Base-by-base conservation (phyloP, 1,139 yeast species). In the Hyphopichia pseudoburtonii region DNA sequence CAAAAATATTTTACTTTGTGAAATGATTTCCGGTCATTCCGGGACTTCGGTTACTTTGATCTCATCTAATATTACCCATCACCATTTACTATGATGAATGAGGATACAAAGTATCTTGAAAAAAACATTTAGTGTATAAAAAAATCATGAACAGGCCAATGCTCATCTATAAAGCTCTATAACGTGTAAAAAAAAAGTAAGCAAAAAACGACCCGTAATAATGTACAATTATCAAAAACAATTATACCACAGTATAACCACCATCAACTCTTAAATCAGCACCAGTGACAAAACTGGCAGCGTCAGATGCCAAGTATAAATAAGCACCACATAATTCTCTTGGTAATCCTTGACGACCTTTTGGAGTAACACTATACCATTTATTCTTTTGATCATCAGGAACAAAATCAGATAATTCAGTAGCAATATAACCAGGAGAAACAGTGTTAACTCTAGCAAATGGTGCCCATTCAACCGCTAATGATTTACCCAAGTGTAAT, bases 201-300 rank as follows among this genome's bases (percentile, higher is more conserved):
- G 10, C 23, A 21, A 21, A 7, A 7, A 26, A 16, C 7, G 5
- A 15, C 8, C n/a, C n/a, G n/a, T n/a, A n/a, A n/a, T n/a, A n/a
- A n/a, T n/a, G n/a, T n/a, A n/a, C n/a, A n/a, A n/a, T n/a, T n/a
- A n/a, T n/a, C n/a, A n/a, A 28, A 28, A 10, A 12, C 4, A 28
- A 19, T 45, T 50, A 60, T 26, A 55, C 59, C 24, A 62, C 56
- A 43, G 66, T 56, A 61, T 70, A 70, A 33, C 74, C 77, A 43
- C 76, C 77, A 43, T 71, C 77, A 28, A 70, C 75, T 42, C 55
- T 61, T 40, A 71, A 60, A 49, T 71, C 77, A 21, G 75, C 57
- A 33, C 77, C 77, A 26, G 74, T 70, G 41, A 73, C 66, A 51
- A 55, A 71, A 18, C 68, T 55, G 25, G 75, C 59, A 40, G 68